A percentile compares a stretch with the other conserved stretches of the same genome.
These are phyloP conservation scores for Volvox carteri DNA, from an alignment of 163 green algal genomes.

Conservation along the genomic window DNA sequence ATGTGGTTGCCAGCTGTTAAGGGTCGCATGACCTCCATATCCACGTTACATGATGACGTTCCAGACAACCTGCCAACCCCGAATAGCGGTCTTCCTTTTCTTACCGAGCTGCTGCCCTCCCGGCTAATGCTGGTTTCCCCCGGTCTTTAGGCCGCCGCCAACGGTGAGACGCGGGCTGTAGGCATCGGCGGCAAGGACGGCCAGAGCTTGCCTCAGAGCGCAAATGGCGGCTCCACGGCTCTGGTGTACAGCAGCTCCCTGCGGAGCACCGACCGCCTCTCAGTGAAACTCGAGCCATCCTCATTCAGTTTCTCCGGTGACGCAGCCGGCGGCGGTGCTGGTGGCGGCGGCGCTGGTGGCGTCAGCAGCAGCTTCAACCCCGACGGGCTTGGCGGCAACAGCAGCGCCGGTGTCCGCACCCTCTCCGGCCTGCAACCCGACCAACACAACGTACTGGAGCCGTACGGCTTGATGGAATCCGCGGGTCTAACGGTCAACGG, in stretches of 20 bases:
- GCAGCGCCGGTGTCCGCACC: neutral
- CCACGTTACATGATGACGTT: too few relatives aligned
- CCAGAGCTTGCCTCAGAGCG: neutral
- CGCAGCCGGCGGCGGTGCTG: neutral
- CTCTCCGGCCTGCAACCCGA: neutral
- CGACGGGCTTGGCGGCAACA: neutral
- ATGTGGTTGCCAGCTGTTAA: too few relatives aligned
- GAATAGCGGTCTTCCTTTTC: too few relatives aligned
- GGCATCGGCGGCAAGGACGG: neutral
- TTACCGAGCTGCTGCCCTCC: too few relatives aligned
- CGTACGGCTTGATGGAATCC: neutral
- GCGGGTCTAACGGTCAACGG: neutral
- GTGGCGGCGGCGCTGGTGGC: neutral
- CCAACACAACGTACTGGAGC: neutral
- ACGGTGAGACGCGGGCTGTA: neutral
- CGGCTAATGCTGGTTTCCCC: too few relatives aligned
- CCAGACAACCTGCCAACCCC: too few relatives aligned
- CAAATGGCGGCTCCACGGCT: neutral
- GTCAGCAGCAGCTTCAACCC: neutral
- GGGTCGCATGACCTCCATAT: too few relatives aligned
- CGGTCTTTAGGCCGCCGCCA: neutral
- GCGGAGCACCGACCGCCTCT: neutral
- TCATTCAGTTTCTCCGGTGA: neutral
- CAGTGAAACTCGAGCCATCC: slow-evolving; percentile 12
- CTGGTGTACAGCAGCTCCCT: neutral